Base-by-base conservation (phyloP, 208 protist genomes). In the Herpetomonas muscarum region DNA sequence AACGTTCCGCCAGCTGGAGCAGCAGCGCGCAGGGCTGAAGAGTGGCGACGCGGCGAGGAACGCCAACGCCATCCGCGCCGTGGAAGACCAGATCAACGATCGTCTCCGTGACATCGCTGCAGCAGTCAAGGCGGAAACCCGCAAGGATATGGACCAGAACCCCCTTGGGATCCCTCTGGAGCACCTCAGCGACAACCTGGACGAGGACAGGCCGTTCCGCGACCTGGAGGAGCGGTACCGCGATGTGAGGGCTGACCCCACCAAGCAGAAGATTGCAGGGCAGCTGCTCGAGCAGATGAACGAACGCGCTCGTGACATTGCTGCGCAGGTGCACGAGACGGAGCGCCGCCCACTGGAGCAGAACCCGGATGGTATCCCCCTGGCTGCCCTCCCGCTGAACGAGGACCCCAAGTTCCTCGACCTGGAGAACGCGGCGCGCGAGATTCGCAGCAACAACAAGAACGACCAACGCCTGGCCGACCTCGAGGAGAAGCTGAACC, bases 31-130 rank as follows among this genome's bases (percentile, higher is more conserved):
- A 17, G 70, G 69, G 9, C 61, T 90, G 28, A 87, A 88, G 58
- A 67, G 62, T 30, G n/a, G 30, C 10, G 74, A 77, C 32, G 51
- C 74, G 34, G 46, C 36, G 0, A 63, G 61, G 10, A 78, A 84
- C 64, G 48, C 60, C 9, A 64, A 45, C 39, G 59, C 69, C 13
- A 86, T 91, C 25, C 55, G 44, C 25, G 75, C 68, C 25, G 52
- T 92, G 50, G 80, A 92, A 76, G 72, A 86, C 29, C 69, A 88
- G 61, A 77, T 92, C 74, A 84, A 87, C 31, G 71, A 88, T 12
- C 66, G 70, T 34, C 58, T 78, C 28, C 72, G 73, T 45, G 26
- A 53, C 15, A 30, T 92, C 48, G 85, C 85, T 3, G 46, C 61
- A 37, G 47, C 74, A 19, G 59, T 79, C 53, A 87, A 88, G 76